Percentiles rank a stretch among this genome's conserved stretches.
These are phyloP conservation scores for Fusarium sp. DNA, from an alignment of 2,329 filamentous ascomycete species.

Conservation along the genomic window DNA sequence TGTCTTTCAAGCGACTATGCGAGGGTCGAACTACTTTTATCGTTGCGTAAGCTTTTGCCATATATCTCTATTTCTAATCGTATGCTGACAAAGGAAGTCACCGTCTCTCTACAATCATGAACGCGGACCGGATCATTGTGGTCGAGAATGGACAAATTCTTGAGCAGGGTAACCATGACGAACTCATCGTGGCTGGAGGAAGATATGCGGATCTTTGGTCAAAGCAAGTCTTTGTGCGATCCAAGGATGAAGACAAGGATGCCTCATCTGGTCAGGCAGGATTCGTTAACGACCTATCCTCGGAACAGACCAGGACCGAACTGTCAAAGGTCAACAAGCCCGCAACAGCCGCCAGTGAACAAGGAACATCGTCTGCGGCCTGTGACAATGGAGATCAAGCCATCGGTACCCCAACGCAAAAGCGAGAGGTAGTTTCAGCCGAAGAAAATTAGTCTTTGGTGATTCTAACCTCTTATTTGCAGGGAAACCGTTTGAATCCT, in stretches of 20 bases:
- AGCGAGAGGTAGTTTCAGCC: conserved; percentile 64
- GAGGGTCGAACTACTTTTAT: conserved; percentile 74
- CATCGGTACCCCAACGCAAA: conserved; percentile 51
- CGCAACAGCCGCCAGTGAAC: conserved; percentile 30
- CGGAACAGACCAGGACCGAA: conserved; percentile 52
- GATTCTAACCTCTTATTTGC: conserved; percentile 57
- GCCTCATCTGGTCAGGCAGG: conserved; percentile 40
- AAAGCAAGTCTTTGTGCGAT: conserved; percentile 68
- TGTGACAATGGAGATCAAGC: conserved; percentile 40
- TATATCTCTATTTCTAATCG: no score
- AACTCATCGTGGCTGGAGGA: conserved; percentile 67
- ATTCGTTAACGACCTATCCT: conserved; percentile 54
- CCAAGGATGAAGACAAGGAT: conserved; percentile 55
- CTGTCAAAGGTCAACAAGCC: conserved; percentile 52
- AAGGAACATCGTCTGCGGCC: conserved; percentile 41
- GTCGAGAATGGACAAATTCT: conserved; percentile 71
- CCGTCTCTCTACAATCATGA: conserved; percentile 77
- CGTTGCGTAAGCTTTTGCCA: conserved; percentile 64
- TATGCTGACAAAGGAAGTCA: conserved; percentile 59
- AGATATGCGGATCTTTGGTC: conserved; percentile 75
- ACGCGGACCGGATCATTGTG: conserved; percentile 75
- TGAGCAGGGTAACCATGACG: conserved; percentile 72
- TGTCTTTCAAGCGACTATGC: conserved; percentile 69
- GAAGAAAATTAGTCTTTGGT: conserved; percentile 46
- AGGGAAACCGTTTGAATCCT: conserved; percentile 68